A percentile compares a stretch with the other conserved stretches of the same genome.
These are phyloP conservation scores for Anthracocystis walkeri DNA, from an alignment of 1,284 basidiomycete genomes.

Conservation along the genomic window DNA sequence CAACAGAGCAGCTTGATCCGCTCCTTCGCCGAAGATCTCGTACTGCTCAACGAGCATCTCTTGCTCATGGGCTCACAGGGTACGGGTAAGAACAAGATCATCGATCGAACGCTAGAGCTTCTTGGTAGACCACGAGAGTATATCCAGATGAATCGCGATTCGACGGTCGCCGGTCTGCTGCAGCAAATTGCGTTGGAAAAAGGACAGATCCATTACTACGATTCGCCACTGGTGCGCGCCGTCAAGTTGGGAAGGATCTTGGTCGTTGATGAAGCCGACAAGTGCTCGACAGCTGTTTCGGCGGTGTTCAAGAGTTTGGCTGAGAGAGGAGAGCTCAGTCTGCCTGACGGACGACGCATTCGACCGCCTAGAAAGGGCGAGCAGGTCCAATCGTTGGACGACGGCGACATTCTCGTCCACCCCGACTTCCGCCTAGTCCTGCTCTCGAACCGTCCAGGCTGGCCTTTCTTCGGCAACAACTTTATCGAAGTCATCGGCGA, in stretches of 20 bases:
- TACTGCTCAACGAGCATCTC: conserved; percentile 67
- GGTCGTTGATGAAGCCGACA: conserved; percentile 71
- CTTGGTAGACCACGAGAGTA: conserved; percentile 70
- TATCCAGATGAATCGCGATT: conserved; percentile 70
- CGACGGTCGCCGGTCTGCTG: conserved; percentile 63
- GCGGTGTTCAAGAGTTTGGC: conserved; percentile 70
- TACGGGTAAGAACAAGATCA: conserved; percentile 70
- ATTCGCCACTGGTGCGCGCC: conserved; percentile 69
- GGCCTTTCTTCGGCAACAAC: conserved; percentile 68
- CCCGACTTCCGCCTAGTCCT: conserved; percentile 69
- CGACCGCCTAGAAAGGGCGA: conserved; percentile 41
- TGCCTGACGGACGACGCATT: conserved; percentile 68
- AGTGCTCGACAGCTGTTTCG: conserved; percentile 69
- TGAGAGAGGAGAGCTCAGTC: conserved; percentile 68
- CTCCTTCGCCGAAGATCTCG: conserved; percentile 68
- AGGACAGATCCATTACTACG: conserved; percentile 67
- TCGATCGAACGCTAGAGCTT: conserved; percentile 69
- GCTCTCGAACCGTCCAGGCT: conserved; percentile 70
- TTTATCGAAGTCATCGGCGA: conserved; percentile 70
- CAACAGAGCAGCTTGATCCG: conserved; percentile 67
- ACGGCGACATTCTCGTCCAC: conserved; percentile 63
- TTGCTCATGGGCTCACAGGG: conserved; percentile 70
- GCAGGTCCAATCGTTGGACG: conserved; percentile 4
- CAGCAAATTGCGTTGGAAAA: conserved; percentile 67
- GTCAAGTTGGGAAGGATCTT: conserved; percentile 68